Percentiles rank a stretch among this genome's conserved stretches.
phyloP scores from a whole-genome alignment of 371 early-diverging fungal species.

The Agmasoma carcini region DNA sequence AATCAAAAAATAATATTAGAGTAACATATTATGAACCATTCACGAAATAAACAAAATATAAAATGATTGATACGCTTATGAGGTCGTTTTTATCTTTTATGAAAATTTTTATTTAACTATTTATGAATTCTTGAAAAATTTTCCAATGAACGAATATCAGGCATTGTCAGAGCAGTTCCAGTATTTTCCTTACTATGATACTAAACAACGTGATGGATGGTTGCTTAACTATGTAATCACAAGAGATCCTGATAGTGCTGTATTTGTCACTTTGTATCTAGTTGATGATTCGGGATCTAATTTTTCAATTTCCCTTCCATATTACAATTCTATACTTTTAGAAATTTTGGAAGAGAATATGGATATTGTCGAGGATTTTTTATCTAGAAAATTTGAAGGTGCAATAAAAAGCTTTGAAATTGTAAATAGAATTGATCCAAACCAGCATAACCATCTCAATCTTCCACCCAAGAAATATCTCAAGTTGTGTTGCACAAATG shows the following conservation, averaged over 20 bases:
- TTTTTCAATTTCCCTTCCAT: conserved; percentile 42
- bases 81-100: no score
- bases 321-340: conserved; percentile 39
- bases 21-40: no score
- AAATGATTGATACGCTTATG: no score
- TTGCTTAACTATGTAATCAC: conserved; percentile 43
- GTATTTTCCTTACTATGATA: conserved; percentile 29
- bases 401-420: conserved; percentile 24
- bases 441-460: conserved; percentile 44
- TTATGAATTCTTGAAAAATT: no score
- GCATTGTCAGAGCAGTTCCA: conserved; percentile 49
- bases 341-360: conserved; percentile 8
- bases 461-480: conserved; percentile 26
- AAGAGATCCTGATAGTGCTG: not conserved
- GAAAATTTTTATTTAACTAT: no score
- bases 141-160: no score
- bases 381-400: conserved; percentile 31
- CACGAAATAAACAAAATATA: no score
- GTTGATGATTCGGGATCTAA: conserved; percentile 34
- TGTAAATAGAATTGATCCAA: conserved; percentile 30
- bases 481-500: conserved; percentile 30
- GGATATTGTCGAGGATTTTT: conserved; percentile 40
- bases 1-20: no score
- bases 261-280: conserved; percentile 44
- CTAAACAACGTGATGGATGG: conserved; percentile 42